Conservation (phyloP, 2,329 filamentous ascomycete genomes). For the Trichothecium roseum region DNA sequence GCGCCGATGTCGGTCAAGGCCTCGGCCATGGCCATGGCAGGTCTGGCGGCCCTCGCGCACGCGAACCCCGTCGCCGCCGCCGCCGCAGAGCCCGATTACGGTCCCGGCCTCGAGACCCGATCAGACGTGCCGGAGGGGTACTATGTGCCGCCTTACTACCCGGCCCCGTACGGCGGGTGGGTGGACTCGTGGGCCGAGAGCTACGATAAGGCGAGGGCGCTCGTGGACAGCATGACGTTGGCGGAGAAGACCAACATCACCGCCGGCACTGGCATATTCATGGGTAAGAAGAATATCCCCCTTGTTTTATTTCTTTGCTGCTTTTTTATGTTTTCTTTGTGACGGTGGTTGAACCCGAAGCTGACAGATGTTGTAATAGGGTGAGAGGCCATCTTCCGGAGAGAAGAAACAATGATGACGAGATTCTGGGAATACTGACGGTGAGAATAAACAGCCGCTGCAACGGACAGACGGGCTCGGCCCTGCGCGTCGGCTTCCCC, state of each 20-base stretch:
- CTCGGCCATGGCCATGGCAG: too few species aligned
- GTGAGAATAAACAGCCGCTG: slow-evolving; percentile 39
- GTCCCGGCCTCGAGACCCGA: neutral
- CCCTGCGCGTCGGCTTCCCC: slow-evolving; percentile 58
- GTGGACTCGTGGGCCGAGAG: slow-evolving; percentile 55
- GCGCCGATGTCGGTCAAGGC: too few species aligned
- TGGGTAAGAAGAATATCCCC: too few species aligned
- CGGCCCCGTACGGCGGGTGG: slow-evolving; percentile 64
- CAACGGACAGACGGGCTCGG: slow-evolving; percentile 67
- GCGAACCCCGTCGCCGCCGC: too few species aligned
- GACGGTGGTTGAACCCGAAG: neutral
- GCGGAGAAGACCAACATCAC: slow-evolving; percentile 75
- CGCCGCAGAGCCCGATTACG: too few species aligned
- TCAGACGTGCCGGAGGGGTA: slow-evolving; percentile 12
- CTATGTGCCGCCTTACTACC: slow-evolving; percentile 52
- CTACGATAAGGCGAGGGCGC: slow-evolving; percentile 55
- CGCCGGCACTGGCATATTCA: slow-evolving; percentile 58
- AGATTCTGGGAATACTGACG: neutral
- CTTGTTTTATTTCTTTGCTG: neutral
- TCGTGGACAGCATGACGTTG: slow-evolving; percentile 68
- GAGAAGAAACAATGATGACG: neutral
- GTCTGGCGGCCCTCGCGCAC: too few species aligned
- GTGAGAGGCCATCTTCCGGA: slow-evolving; percentile 1
- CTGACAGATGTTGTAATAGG: slow-evolving; percentile 1
- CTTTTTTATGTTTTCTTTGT: too few species aligned